A percentile compares a stretch with the other conserved stretches of the same genome.
phyloP scores from a whole-genome alignment of 371 early-diverging fungal genomes.

The Circinella minor region DNA sequence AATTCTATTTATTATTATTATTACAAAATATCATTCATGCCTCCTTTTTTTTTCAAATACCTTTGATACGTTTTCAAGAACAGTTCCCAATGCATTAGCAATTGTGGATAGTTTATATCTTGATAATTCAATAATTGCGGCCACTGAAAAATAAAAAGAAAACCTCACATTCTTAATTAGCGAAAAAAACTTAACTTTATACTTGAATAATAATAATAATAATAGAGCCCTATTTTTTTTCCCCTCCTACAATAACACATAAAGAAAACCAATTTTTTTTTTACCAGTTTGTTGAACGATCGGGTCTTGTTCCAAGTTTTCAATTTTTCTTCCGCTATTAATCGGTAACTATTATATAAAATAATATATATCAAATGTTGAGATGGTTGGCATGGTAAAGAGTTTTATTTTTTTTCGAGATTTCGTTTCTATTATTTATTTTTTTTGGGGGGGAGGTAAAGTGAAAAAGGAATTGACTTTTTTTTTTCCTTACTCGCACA shows the following conservation, averaged over 20 bases:
- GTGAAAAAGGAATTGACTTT: too few species aligned
- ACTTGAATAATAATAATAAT: too few species aligned
- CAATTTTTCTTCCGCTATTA: conserved; percentile 58
- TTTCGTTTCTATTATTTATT: not conserved
- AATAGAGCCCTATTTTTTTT: not conserved
- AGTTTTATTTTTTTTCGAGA: not conserved
- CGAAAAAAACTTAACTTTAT: not conserved
- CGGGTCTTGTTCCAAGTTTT: conserved; percentile 67
- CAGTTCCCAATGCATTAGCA: conserved; percentile 58
- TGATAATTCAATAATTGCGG: conserved; percentile 69
- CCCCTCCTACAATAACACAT: not conserved
- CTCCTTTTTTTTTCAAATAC: conserved; percentile 31
- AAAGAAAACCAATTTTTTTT: not conserved
- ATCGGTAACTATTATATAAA: conserved; percentile 57
- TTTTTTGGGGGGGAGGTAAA: too few species aligned
- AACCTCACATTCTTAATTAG: conserved; percentile 3
- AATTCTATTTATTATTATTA: too few species aligned
- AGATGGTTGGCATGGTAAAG: not conserved
- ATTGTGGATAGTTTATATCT: conserved; percentile 61
- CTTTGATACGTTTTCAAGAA: conserved; percentile 68
- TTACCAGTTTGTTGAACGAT: conserved; percentile 67
- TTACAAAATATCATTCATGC: too few species aligned
- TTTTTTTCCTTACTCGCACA: conserved; percentile 42
- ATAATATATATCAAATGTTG: not conserved
- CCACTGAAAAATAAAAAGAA: conserved; percentile 32